phyloP scores from a whole-genome alignment of 257 asterid species.

The Jaltomata sinuosa region DNA sequence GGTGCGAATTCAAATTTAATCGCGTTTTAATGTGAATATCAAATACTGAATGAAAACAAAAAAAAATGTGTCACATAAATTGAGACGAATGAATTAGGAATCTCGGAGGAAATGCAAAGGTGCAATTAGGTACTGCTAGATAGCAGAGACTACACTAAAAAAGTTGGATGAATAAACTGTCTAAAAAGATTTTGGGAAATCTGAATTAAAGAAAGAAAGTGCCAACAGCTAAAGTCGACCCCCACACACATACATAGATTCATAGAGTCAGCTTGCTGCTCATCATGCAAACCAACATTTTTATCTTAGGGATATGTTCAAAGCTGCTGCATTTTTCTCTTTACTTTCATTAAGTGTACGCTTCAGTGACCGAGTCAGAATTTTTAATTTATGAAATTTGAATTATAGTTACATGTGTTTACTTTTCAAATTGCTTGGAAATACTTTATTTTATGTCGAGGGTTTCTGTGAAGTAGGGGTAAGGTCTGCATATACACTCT shows the following conservation, averaged over 20 bases:
- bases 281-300: slow-evolving; percentile 20
- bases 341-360: not conserved
- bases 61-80: not conserved
- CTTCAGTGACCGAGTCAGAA: not conserved
- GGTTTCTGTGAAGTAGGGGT: too few relatives aligned
- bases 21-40: too few relatives aligned
- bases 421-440: too few relatives aligned
- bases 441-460: too few relatives aligned
- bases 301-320: slow-evolving; percentile 25
- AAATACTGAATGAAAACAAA: too few relatives aligned
- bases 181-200: not conserved
- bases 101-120: not conserved
- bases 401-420: too few relatives aligned
- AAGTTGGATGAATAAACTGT: slow-evolving; percentile 7
- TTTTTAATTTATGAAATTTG: too few relatives aligned
- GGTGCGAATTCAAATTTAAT: too few relatives aligned
- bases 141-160: slow-evolving; percentile 14
- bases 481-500: too few relatives aligned
- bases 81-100: accelerated
- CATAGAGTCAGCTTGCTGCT: slow-evolving; percentile 41
- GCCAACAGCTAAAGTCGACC: slow-evolving; percentile 35
- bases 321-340: slow-evolving; percentile 40
- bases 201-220: slow-evolving; percentile 2
- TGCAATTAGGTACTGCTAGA: not conserved
- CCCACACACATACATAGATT: slow-evolving; percentile 2